A percentile compares a stretch with the other conserved stretches of the same genome.
These are phyloP conservation scores for Neurospora sp. DNA, from an alignment of 2,329 filamentous ascomycete genomes.

Conservation along the genomic window DNA sequence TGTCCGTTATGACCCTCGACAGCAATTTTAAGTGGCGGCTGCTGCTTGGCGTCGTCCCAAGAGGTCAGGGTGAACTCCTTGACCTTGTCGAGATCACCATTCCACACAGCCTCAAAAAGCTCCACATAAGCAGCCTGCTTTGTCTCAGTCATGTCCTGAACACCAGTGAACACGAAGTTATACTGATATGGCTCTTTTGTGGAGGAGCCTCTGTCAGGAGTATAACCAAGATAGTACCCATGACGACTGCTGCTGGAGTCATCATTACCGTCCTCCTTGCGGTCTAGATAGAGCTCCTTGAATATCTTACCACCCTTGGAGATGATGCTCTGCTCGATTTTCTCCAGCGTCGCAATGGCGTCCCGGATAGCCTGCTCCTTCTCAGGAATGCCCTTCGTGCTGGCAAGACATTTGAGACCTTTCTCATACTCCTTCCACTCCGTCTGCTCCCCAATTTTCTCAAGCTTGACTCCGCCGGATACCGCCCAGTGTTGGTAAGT, in stretches of 20 bases:
- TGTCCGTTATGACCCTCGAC: conserved; percentile 40
- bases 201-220: background rate
- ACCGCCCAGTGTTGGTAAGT: conserved; percentile 52
- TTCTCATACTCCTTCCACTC: conserved; percentile 25
- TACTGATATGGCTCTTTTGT: conserved; percentile 34
- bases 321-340: conserved; percentile 44
- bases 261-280: conserved; percentile 26
- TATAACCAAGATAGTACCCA: background rate
- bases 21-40: conserved; percentile 54
- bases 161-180: conserved; percentile 40
- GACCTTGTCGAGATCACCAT: conserved; percentile 55
- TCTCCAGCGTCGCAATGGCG: conserved; percentile 40
- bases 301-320: conserved; percentile 57
- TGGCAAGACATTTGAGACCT: conserved; percentile 23
- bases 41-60: conserved; percentile 43
- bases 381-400: conserved; percentile 27
- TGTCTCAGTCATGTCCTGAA: conserved; percentile 44
- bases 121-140: conserved; percentile 50
- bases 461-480: conserved; percentile 24
- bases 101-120: conserved; percentile 67
- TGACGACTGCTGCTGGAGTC: conserved; percentile 2
- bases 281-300: conserved; percentile 54
- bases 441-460: conserved; percentile 22
- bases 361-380: conserved; percentile 47
- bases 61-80: conserved; percentile 51